phyloP scores from a whole-genome alignment of 2,329 filamentous ascomycete species.

The Xylariales sp. region DNA sequence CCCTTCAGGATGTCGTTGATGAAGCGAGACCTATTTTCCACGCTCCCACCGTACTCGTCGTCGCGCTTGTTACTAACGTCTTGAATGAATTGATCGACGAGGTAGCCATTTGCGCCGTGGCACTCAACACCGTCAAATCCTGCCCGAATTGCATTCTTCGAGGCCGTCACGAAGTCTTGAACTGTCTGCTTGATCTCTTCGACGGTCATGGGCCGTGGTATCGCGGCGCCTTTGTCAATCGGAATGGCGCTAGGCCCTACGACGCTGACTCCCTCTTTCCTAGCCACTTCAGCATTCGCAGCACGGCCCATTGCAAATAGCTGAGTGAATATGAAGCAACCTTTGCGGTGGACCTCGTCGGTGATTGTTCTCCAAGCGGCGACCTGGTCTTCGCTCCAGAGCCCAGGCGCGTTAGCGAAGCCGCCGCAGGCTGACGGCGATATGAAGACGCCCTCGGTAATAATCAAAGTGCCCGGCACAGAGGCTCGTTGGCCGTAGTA shows the following conservation, averaged over 20 bases:
- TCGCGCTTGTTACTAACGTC: slow-evolving; percentile 44
- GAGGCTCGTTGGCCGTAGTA: slow-evolving; percentile 24
- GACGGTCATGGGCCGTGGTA: slow-evolving; percentile 59
- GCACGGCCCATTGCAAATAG: slow-evolving; percentile 55
- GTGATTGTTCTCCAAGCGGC: slow-evolving; percentile 52
- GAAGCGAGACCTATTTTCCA: slow-evolving; percentile 49
- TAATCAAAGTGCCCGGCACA: slow-evolving; percentile 36
- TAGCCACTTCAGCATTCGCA: slow-evolving; percentile 25
- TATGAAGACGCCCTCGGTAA: slow-evolving; percentile 52
- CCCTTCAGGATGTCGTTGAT: slow-evolving; percentile 43
- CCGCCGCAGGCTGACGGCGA: slow-evolving; percentile 38
- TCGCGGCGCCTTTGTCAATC: slow-evolving; percentile 40
- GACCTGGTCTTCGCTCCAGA: slow-evolving; percentile 48
- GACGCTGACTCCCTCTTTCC: slow-evolving; percentile 16
- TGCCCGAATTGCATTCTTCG: slow-evolving; percentile 51
- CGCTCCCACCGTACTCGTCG: slow-evolving; percentile 29
- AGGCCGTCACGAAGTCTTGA: slow-evolving; percentile 48
- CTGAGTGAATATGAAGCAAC: slow-evolving; percentile 53
- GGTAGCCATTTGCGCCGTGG: slow-evolving; percentile 54
- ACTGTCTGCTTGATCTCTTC: slow-evolving; percentile 61
- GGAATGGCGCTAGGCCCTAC: slow-evolving; percentile 24
- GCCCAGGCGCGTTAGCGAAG: slow-evolving; percentile 44
- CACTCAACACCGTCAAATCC: slow-evolving; percentile 69
- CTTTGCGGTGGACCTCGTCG: slow-evolving; percentile 54
- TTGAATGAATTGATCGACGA: slow-evolving; percentile 53